These are phyloP conservation scores for Cyberlindnera meyerae DNA, from an alignment of 805 yeast species.

Conservation along the genomic window DNA sequence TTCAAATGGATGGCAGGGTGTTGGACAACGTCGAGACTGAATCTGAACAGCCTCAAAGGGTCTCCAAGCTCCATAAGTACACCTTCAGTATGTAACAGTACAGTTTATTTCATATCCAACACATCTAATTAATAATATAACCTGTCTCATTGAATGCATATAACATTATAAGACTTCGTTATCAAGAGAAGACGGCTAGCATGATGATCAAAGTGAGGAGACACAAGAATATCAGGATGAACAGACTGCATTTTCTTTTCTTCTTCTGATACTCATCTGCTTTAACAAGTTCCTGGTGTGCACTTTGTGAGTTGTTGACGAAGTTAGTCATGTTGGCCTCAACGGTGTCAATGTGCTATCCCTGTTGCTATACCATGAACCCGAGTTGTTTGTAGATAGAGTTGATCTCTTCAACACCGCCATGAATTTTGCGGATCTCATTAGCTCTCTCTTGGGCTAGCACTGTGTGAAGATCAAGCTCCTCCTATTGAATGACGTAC, in stretches of 20 bases:
- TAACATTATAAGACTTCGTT: background rate
- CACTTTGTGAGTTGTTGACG: constrained; percentile 61
- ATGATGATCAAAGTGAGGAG: constrained; percentile 56
- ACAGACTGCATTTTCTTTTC: constrained; percentile 70
- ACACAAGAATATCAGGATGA: constrained; percentile 52
- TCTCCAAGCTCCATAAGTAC: no score
- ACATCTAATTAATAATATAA: no score
- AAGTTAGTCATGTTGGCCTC: constrained; percentile 71
- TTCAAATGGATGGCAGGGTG: no score
- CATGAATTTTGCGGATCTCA: constrained; percentile 66
- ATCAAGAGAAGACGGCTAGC: constrained; percentile 37
- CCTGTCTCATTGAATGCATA: background rate
- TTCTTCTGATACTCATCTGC: constrained; percentile 73
- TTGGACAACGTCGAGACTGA: no score
- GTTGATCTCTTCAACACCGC: constrained; percentile 81
- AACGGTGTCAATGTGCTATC: constrained; percentile 75
- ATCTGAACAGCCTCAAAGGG: no score
- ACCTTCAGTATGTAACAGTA: no score
- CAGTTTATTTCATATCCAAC: no score
- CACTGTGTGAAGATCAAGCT: constrained; percentile 58
- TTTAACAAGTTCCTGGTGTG: constrained; percentile 61
- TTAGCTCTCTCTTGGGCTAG: constrained; percentile 68
- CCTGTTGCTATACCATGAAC: constrained; percentile 75
- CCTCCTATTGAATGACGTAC: constrained; percentile 37
- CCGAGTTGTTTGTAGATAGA: constrained; percentile 80